Conservation (phyloP, 331 rosid species). For the Telfairia occidentalis region DNA sequence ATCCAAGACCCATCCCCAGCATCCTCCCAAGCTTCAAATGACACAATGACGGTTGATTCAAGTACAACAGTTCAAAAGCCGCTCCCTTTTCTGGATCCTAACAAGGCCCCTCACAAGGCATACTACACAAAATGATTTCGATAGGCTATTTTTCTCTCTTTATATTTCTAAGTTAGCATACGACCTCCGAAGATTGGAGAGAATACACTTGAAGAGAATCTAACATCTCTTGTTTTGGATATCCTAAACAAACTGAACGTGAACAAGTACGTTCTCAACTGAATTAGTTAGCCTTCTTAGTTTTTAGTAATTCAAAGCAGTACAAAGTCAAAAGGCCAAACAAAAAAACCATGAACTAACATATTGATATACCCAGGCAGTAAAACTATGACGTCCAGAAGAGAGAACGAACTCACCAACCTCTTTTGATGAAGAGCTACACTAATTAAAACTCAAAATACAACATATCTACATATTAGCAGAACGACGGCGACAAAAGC, state of each 20-base stretch:
- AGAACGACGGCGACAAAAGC: conserved; percentile 6
- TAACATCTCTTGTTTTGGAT: background rate
- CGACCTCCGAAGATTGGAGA: no score
- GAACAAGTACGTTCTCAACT: no score
- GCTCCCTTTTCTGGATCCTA: background rate
- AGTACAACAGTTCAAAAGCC: no score
- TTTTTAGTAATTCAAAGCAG: background rate
- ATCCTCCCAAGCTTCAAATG: no score
- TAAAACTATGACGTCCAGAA: background rate
- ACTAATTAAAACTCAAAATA: background rate
- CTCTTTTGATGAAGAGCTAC: background rate
- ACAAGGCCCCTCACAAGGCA: background rate
- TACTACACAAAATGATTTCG: no score
- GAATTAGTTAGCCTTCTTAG: no score
- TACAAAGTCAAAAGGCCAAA: background rate
- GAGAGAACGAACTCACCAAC: background rate
- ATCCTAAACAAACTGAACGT: background rate
- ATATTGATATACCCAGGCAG: background rate
- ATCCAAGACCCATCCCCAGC: no score
- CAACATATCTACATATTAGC: background rate
- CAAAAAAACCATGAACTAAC: background rate
- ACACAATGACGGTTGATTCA: background rate
- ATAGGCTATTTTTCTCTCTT: background rate
- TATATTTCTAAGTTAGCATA: background rate
- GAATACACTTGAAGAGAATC: background rate